Base-by-base conservation (phyloP, 352 stramenopile genomes). In the Globisporangium parvum region DNA sequence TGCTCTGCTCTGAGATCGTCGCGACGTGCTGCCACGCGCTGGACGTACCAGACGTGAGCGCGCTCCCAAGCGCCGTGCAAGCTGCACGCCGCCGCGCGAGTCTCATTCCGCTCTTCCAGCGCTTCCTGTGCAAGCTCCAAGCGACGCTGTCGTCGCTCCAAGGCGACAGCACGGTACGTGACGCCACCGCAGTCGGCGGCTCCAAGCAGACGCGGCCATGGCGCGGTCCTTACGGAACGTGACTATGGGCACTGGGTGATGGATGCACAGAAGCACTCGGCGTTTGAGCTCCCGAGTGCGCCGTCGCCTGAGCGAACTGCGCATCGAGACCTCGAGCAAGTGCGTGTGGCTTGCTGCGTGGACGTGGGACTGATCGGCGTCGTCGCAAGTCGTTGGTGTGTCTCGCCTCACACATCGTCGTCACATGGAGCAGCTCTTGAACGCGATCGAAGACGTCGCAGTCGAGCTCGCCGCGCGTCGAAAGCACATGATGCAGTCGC, bases 1-100 rank as follows among this genome's bases (percentile, higher is more conserved):
- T 58, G 18, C n/a, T 72, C 18, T 72, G 67, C 41, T 72, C 67
- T 8, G 64, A 71, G 48, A 62, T 75, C 41, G 67, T 75, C 12
- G 67, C 67, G 17, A 54, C 60, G 1, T 75, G 67, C 37, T 71
- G 63, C 50, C 47, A 69, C 18, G 62, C 51, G 28, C 23, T 71
- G 21, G 53, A 59, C 1, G 53, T 65, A 11, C 50, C 58, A 10
- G 41, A 65, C 17, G 54, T 75, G 18, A 51, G 52, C 0, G 58
- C 57, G 14, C 47, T 75, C 12, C 60, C 60, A 2, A 60, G 40
- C 10, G 44, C 24, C 2, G 45, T 57, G n/a, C 52, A 62, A 15
- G 20, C 37, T 3, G 33, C 21, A 28, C 51, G 23, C 26, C 59
- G 59, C 1, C 31, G 39, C 2, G 47, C 52, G 8, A 46, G 14